Base-by-base conservation (phyloP, 306 rosid species). In the Vigna angularis region DNA sequence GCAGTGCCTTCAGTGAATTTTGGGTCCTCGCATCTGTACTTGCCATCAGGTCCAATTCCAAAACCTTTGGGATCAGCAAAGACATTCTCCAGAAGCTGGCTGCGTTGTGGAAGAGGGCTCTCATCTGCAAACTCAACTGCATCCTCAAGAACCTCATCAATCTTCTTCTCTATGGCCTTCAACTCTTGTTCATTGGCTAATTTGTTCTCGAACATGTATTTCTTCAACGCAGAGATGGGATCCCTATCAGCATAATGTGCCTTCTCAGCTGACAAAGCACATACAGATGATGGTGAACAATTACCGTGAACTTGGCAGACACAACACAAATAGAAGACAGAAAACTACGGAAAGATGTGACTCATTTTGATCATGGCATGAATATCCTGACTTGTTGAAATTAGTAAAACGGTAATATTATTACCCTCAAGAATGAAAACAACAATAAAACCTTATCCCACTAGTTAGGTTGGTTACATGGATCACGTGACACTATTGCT, bases 1-100 rank as follows among this genome's bases (percentile, higher is more conserved):
- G 98, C 98, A 16, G 98, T 95, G 81, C 98, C 98, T 82, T 92
- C 77, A 10, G 97, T 94, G 73, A 94, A 94, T 62, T 94, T 94
- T 79, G 97, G 98, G 87, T 94, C 96, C 87, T 94, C 96, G 28
- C 97, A 94, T 87, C 97, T 87, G 83, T 94, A 92, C 71, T 72
- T 87, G 51, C 98, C 98, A 83, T 94, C 98, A 36, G 96, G 98
- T 18, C 95, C 98, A 47, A 94, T 90, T 76, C 98, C 98, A 82
- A 94, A 94, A 56, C 97, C 97, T 72, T 92, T 94, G 22, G 97
- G 92, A 87, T 94, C 96, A 24, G 97, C 97, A 85, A 94, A 94
- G 64, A 92, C 98, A 58, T 94, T 94, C 87, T 95, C 97, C 51
- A 94, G 85, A 72, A 94, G 93, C 92, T 94, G 97, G 87, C 90